These are phyloP conservation scores for Trichoderma aggressivum DNA, from an alignment of 2,329 filamentous ascomycete species.

Conservation along the genomic window DNA sequence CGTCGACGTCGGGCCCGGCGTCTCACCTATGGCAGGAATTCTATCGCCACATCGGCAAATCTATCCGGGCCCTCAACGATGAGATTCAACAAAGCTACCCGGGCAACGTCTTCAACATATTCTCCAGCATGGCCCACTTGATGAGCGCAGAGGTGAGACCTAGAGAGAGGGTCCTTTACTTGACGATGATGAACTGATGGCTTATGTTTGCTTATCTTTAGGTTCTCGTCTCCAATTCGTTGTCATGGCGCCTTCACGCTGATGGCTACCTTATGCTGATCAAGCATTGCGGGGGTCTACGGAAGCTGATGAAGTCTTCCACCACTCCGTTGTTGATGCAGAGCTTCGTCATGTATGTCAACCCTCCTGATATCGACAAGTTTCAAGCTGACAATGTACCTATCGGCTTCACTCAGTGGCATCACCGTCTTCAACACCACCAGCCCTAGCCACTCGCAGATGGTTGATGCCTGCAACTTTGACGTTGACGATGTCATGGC, in stretches of 20 bases:
- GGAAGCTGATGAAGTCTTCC: conserved; percentile 6
- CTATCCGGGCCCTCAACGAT: conserved; percentile 7
- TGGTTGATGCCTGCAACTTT: conserved; percentile 14
- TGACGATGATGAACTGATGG: neutral
- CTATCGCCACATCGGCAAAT: conserved; percentile 8
- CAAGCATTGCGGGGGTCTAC: conserved; percentile 13
- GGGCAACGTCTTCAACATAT: conserved; percentile 2
- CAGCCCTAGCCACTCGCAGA: conserved; percentile 1
- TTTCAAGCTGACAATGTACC: neutral
- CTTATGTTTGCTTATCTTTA: neutral
- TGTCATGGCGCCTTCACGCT: conserved; percentile 8
- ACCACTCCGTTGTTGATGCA: conserved; percentile 3
- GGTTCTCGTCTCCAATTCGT: conserved; percentile 7
- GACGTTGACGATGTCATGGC: conserved; percentile 11
- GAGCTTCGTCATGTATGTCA: conserved; percentile 12
- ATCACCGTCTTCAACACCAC: conserved; percentile 17
- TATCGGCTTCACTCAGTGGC: neutral
- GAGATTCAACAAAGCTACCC: conserved; percentile 4
- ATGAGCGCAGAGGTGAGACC: conserved; percentile 13
- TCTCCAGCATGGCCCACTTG: conserved; percentile 15
- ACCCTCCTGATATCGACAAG: neutral
- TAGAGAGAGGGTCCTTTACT: neutral
- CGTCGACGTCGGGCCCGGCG: neutral
- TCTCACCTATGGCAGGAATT: conserved; percentile 11
- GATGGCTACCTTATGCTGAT: conserved; percentile 13